phyloP scores from a whole-genome alignment of 306 rosid species.

The Geum urbanum region DNA sequence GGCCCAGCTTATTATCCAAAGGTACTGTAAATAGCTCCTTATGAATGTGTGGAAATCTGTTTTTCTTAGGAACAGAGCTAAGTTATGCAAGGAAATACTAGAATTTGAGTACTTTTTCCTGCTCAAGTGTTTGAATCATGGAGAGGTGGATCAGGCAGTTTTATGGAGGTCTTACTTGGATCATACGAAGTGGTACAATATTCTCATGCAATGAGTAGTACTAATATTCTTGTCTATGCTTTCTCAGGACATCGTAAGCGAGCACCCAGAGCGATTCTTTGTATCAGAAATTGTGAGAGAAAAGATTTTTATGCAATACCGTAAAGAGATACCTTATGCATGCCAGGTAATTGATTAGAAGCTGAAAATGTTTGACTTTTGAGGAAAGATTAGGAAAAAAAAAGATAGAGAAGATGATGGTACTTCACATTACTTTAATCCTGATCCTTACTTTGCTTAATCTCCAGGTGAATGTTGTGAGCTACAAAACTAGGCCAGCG shows the following conservation, averaged over 20 bases:
- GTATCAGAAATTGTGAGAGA: conserved; percentile 87
- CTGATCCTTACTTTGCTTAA: conserved; percentile 9
- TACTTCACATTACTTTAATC: background rate
- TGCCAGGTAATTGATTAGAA: conserved; percentile 64
- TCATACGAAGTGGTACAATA: background rate
- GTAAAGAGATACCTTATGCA: conserved; percentile 86
- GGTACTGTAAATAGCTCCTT: conserved; percentile 39
- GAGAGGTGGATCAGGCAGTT: background rate
- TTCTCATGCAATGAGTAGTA: conserved; percentile 1
- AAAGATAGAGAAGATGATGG: background rate
- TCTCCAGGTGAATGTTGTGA: conserved; percentile 75
- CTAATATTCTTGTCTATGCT: conserved; percentile 28
- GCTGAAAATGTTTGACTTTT: background rate
- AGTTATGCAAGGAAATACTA: background rate
- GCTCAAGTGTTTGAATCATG: background rate
- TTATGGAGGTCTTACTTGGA: background rate
- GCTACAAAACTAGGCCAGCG: conserved; percentile 78
- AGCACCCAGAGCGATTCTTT: conserved; percentile 95
- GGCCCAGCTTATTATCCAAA: conserved; percentile 94
- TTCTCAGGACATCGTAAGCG: conserved; percentile 86
- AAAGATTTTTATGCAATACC: conserved; percentile 90
- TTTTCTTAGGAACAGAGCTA: background rate
- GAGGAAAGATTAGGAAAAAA: background rate
- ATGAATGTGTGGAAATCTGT: background rate
- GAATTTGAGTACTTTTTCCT: background rate